Evolutionary conservation across 1,284 basidiomycete genomes (phyloP), one percentile per base, ranked within the genome.

Genomic region (Papiliotrema fonsecae): DNA sequence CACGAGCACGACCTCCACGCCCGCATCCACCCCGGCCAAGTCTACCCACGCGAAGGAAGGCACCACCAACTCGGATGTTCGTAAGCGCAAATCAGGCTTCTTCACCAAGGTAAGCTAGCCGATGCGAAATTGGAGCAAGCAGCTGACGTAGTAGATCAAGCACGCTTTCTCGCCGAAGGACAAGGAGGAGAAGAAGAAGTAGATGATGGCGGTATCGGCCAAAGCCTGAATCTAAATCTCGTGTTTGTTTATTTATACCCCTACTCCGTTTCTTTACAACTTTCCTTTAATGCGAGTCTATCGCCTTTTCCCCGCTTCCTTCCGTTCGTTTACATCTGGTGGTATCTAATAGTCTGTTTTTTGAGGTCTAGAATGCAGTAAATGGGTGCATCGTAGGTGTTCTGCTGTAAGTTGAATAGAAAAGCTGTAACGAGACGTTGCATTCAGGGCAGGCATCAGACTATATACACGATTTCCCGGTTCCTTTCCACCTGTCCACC

Each of bases 21-120:
- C 19, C 50, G 56, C 62, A 19, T 51, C 50, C 19, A 64, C 61
- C 1, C 64, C 63, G 21, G 61, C 56, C 46, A 62, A 63, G 56
- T 47, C 54, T 3, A 41, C 47, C 10, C 55, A 62, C 41, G 28
- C 19, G 6, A 49, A 45, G 31, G 56, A 60, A 18, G 21, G 35
- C 19, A 52, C 56, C 7, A 43, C 42, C n/a, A 53, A 46, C 18
- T 51, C 51, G 16, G 60, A 63, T 36, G 48, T 54, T 13, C 47
- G 49, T 21, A 64, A 64, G 53, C 64, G 59, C 53, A 70, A 69
- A 60, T 62, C 60, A 7, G 56, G 63, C 43, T 57, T 70, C 56
- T 64, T 70, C 45, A 30, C 32, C 45, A 70, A 70, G 63, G 67
- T 63, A 25, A 36, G 62, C 45, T n/a, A 4, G n/a, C n/a, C 21